A percentile compares a stretch with the other conserved stretches of the same genome.
Conservation (phyloP, 2,329 filamentous ascomycete species). For the Penicillium aurantiogriseum region DNA sequence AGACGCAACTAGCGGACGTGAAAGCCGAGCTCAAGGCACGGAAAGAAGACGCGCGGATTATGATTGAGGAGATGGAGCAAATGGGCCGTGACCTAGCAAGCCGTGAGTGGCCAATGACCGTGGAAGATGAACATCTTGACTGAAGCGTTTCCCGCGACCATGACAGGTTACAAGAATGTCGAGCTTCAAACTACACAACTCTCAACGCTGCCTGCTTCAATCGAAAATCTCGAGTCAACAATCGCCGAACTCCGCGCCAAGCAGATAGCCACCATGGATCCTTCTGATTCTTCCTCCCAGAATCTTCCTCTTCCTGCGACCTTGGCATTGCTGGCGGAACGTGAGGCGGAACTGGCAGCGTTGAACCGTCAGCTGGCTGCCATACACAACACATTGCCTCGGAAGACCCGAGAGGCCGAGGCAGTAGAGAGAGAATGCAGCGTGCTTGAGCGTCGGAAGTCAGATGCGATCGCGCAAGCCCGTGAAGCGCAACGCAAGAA, state of each 20-base stretch:
- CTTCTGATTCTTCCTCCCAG: conserved; percentile 45
- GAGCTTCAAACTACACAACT: conserved; percentile 54
- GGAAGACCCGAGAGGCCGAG: conserved; percentile 46
- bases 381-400: conserved; percentile 45
- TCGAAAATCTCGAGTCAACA: conserved; percentile 51
- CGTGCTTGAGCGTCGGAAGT: conserved; percentile 46
- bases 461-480: conserved; percentile 47
- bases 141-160: background rate
- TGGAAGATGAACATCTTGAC: background rate
- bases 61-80: conserved; percentile 71
- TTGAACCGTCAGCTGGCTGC: conserved; percentile 44
- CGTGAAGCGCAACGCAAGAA: conserved; percentile 46
- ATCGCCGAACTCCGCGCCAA: conserved; percentile 53
- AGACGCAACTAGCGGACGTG: conserved; percentile 64
- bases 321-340: conserved; percentile 39
- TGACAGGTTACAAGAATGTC: conserved; percentile 54
- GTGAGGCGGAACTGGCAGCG: conserved; percentile 41
- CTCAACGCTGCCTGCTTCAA: conserved; percentile 51
- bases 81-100: conserved; percentile 64
- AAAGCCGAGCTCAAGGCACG: conserved; percentile 76
- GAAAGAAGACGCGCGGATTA: conserved; percentile 73
- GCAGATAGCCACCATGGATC: conserved; percentile 62
- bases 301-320: conserved; percentile 44
- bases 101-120: conserved; percentile 37
- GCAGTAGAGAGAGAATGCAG: conserved; percentile 45